These are phyloP conservation scores for Leptodontidium sp. DNA, from an alignment of 2,329 filamentous ascomycete species.

Conservation along the genomic window DNA sequence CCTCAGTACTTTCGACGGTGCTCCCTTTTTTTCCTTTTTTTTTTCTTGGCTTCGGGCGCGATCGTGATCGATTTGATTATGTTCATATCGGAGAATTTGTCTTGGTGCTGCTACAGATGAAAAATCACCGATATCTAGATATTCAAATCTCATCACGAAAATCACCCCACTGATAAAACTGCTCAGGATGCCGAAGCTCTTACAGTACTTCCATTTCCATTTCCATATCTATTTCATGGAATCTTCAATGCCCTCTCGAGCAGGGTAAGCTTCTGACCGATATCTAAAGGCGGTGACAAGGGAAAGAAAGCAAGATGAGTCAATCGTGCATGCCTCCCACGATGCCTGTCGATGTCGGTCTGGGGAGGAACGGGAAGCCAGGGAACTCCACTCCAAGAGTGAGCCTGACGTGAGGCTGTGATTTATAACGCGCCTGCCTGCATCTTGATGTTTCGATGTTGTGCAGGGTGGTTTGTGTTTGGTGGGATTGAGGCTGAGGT, in stretches of 20 bases:
- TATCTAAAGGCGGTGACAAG: slow-evolving; percentile 15
- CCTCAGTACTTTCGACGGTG: too few relatives aligned
- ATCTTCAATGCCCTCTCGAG: slow-evolving; percentile 2
- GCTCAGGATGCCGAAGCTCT: background rate
- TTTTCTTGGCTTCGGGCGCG: background rate
- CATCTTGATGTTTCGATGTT: slow-evolving; percentile 15
- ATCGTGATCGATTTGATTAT: background rate
- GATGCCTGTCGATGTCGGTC: background rate
- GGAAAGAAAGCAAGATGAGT: slow-evolving; percentile 12
- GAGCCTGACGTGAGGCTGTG: slow-evolving; percentile 14
- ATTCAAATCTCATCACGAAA: background rate
- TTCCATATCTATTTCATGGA: background rate
- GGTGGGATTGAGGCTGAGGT: slow-evolving; percentile 18
- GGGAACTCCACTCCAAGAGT: background rate
- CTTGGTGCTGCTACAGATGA: background rate
- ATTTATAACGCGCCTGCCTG: slow-evolving; percentile 13
- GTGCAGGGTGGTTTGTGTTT: slow-evolving; percentile 8
- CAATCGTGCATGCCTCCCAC: background rate
- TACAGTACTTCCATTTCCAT: too few relatives aligned
- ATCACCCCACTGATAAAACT: background rate
- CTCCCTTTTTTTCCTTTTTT: background rate
- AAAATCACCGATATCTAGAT: slow-evolving; percentile 2
- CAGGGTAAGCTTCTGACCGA: slow-evolving; percentile 1
- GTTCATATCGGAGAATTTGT: slow-evolving; percentile 12
- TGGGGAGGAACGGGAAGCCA: slow-evolving; percentile 1